Evolutionary conservation across 2,329 filamentous ascomycete genomes (phyloP).

Genomic region (Pseudogymnoascus sp.): DNA sequence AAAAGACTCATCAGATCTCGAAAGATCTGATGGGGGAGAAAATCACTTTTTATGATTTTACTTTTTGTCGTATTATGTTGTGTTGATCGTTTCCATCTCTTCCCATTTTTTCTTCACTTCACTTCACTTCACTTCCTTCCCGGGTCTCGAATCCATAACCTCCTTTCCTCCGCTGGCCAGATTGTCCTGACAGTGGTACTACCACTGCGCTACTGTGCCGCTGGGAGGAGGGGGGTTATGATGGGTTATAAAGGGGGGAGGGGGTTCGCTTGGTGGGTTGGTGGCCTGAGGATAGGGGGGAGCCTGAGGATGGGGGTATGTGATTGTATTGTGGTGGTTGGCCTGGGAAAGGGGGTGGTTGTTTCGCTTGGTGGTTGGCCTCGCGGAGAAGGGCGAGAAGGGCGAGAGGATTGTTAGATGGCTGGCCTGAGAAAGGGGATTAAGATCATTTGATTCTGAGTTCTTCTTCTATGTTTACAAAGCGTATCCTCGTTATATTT

Average conservation of each 20-base stretch:
- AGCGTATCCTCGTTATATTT: constrained; percentile 2
- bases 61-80: neutral
- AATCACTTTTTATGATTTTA: neutral
- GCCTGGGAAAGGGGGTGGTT: neutral
- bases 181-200: constrained; percentile 4
- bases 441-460: neutral
- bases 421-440: neutral
- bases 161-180: constrained; percentile 1
- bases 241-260: neutral
- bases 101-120: neutral
- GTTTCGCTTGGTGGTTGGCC: too few species aligned
- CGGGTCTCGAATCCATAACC: neutral
- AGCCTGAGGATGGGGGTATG: neutral
- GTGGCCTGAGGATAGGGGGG: neutral
- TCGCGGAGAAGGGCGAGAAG: too few species aligned
- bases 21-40: constrained; percentile 1
- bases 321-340: neutral
- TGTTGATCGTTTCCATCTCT: neutral
- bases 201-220: constrained; percentile 3
- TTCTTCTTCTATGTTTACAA: neutral
- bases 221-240: neutral
- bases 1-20: constrained; percentile 2
- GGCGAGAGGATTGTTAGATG: too few species aligned
- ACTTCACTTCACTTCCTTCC: neutral
- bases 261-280: neutral